A percentile compares a stretch with the other conserved stretches of the same genome.
Evolutionary conservation across 768 basidiomycete species (phyloP).

Genomic region (Ramaria sp.): DNA sequence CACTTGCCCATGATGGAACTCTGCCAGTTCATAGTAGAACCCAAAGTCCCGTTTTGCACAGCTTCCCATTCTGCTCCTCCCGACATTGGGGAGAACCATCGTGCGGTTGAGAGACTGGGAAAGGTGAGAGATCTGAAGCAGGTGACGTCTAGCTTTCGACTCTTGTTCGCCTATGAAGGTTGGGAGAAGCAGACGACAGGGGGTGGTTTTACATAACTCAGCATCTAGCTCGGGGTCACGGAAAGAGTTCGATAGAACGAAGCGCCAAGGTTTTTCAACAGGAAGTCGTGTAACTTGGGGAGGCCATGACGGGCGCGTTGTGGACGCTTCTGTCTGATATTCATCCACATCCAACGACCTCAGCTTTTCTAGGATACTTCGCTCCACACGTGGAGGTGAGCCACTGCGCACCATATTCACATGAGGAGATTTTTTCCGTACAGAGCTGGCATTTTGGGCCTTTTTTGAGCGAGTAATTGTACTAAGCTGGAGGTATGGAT

Average conservation of each 20-base stretch:
- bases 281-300: constrained; percentile 27
- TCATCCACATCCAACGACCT: constrained; percentile 14
- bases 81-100: constrained; percentile 52
- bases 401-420: not conserved
- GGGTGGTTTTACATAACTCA: constrained; percentile 14
- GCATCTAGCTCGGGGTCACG: constrained; percentile 12
- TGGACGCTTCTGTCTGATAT: constrained; percentile 11
- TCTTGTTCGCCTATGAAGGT: constrained; percentile 46
- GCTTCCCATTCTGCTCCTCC: constrained; percentile 40
- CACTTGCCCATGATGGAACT: not conserved
- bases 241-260: not conserved
- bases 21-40: constrained; percentile 35
- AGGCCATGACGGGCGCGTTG: constrained; percentile 17
- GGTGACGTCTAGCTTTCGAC: constrained; percentile 45
- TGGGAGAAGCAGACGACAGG: constrained; percentile 40
- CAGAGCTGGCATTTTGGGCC: no score
- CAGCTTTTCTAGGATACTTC: constrained; percentile 19
- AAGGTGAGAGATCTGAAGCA: constrained; percentile 41
- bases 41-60: constrained; percentile 41
- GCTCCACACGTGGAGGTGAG: constrained; percentile 16
- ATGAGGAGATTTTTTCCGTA: no score
- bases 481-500: no score
- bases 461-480: no score
- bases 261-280: constrained; percentile 11
- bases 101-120: constrained; percentile 41